Base-by-base conservation (phyloP, 2,329 filamentous ascomycete genomes). In the Phialophora chinensis region DNA sequence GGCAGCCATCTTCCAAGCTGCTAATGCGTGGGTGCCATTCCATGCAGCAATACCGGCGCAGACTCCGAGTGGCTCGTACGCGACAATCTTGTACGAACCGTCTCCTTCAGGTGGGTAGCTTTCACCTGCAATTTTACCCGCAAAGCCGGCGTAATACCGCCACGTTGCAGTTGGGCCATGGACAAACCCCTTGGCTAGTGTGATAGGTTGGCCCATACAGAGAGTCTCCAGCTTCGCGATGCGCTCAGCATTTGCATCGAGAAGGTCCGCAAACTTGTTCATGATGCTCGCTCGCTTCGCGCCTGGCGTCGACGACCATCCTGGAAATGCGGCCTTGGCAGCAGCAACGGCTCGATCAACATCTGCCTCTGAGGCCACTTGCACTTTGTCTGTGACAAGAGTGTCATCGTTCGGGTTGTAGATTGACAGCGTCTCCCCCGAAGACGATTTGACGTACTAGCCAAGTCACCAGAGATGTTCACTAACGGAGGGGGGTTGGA, bases 161-260 rank as follows among this genome's bases (percentile, higher is more conserved):
- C 67, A 72, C 11, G 65, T 33, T 31, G 65, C 66, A 23, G 60
- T 52, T 12, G 69, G 63, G 20, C 65, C 65, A 2, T 64, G 38
- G 3, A 70, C 67, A 33, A 69, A 67, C 7, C 61, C 50, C 25
- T 63, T 69, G 1, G 90, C 85, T 12, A 88, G 85, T 1, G 81
- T 78, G 76, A 91, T 91, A 3, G 90, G 88, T 77, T 93, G 93
- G 76, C 90, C 91, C 74, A 92, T 93, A 77, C 94, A 91, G 83
- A 91, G 89, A 0, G 90, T 89, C 79, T 95, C 91, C 65, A 89
- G 87, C 1, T 86, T 87, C 27, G 87, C 87, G 4, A 90, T 76
- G 0, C 81, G 83, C 71, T 88, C 84, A 70, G 82, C 83, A 76
- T 95, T 83, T 73, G 88, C 75, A 56, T 89, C 86, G 44, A 93